Base-by-base conservation (phyloP, 352 stramenopile species). In the Pythium monospermum region DNA sequence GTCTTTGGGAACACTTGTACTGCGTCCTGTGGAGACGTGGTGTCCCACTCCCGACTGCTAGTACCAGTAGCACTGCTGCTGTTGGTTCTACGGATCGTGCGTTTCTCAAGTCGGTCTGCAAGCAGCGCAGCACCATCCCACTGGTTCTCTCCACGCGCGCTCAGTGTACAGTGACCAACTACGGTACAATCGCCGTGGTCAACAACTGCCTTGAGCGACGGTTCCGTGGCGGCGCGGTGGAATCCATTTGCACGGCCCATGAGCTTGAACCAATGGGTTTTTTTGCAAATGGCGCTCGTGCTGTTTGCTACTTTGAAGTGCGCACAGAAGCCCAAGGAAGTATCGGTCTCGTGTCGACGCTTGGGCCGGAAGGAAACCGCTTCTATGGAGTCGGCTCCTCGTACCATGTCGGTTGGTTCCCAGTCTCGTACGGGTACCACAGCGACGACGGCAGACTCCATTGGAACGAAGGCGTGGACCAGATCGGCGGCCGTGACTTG, bases 281-380 rank as follows among this genome's bases (percentile, higher is more conserved):
- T 32, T n/a, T n/a, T n/a, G n/a, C n/a, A n/a, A n/a, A n/a, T n/a
- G n/a, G n/a, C n/a, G n/a, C n/a, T n/a, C n/a, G n/a, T n/a, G n/a
- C n/a, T n/a, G n/a, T n/a, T n/a, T 53, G 23, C 25, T 77, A 77
- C 61, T 77, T 70, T 50, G 68, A 77, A 57, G 68, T 46, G 7
- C 45, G 25, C 16, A 30, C 68, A 25, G 18, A 32, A 6, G 53
- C 54, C 43, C 67, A 56, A 21, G 66, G 68, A 21, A 74, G 64
- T 13, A 33, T 72, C 19, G 68, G 68, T 6, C 18, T 72, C 16
- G 62, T 65, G 3, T 50, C 53, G 0, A 32, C 71, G 22, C 51
- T 49, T 2, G 37, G 21, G 10, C 12, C 46, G 2, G 25, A 36
- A 1, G 52, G 65, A 22, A 51, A 35, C 16, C 35, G 30, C 4